phyloP scores from a whole-genome alignment of 257 asterid species.

The Forsythia suspensa region DNA sequence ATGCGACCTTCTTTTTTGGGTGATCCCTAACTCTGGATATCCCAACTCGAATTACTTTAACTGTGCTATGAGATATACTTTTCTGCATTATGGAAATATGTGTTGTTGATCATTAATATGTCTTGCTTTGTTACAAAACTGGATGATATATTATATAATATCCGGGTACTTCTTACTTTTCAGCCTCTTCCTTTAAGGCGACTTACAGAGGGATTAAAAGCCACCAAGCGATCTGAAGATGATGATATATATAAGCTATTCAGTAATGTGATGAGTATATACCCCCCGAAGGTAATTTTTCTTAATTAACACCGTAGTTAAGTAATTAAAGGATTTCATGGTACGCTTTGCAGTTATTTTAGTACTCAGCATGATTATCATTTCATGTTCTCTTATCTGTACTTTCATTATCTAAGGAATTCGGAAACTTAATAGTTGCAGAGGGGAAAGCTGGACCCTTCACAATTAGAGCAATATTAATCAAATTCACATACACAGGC shows the following conservation, averaged over 20 bases:
- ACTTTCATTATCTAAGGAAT: background rate
- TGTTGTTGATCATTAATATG: background rate
- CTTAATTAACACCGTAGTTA: background rate
- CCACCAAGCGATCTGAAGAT: slow-evolving; percentile 59
- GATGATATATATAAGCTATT: slow-evolving; percentile 75
- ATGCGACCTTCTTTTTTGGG: background rate
- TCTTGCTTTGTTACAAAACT: slow-evolving; percentile 10
- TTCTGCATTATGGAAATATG: background rate
- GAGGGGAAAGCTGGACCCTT: background rate
- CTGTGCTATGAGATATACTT: slow-evolving; percentile 4
- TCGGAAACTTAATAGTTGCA: background rate
- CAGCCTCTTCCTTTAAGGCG: slow-evolving; percentile 91
- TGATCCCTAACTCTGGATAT: background rate
- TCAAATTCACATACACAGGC: slow-evolving; percentile 3
- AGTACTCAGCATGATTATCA: background rate
- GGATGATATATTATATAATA: slow-evolving; percentile 13
- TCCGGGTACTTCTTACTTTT: slow-evolving; percentile 26
- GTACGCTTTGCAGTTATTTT: slow-evolving; percentile 8
- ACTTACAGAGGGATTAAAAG: slow-evolving; percentile 75
- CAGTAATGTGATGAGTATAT: slow-evolving; percentile 62
- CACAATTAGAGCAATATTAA: slow-evolving; percentile 10
- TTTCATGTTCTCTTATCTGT: slow-evolving; percentile 3
- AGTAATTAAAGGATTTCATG: background rate
- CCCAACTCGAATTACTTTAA: slow-evolving; percentile 1
- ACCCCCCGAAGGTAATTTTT: slow-evolving; percentile 73